Evolutionary conservation across 305 asterid genomes (phyloP), one percentile per base, ranked within the genome.

Genomic region (Fraxinus ornus): DNA sequence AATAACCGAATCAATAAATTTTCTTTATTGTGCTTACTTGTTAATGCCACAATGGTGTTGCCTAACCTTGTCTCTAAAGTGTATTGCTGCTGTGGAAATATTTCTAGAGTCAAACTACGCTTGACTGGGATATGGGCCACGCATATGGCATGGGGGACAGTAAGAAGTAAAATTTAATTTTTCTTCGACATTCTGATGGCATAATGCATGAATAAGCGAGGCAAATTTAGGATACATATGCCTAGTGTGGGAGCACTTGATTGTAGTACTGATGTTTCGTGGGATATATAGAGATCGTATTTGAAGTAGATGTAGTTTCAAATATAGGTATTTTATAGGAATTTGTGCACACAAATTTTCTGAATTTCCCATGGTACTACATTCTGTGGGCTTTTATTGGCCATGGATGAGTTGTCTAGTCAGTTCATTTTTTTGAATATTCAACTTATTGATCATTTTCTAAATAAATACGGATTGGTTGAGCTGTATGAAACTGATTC

Each of bases 311-410:
- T 0, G n/a, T 47, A 55, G 24, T 55, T 52, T 55, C 13, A 22
- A 22, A 64, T 21, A 9, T 30, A 6, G 28, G 7, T 19, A 55
- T n/a, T 30, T 60, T 60, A 8, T 24, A 2, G 35, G 73, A 24
- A 66, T 66, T 64, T 28, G 68, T 2, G 36, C 36, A 3, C 9
- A 26, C 35, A 66, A 3, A 10, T 66, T 66, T 24, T 10, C 71
- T 9, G 13, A 66, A 1, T 66, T 9, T 24, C n/a, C 30, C 15
- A 66, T 66, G 36, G 36, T 30, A 85, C 35, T 52, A n/a, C n/a
- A 62, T 80, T 44, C 75, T 28, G 12, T 84, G 74, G 57, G 75
- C 77, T 49, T 39, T 64, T 49, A 74, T 30, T 32, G 44, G 28
- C 60, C 33, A 81, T 30, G 13, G 26, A 73, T 78, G 64, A 37